Evolutionary conservation across 2,329 filamentous ascomycete genomes (phyloP).

Genomic region (Domatiomyces globalis): DNA sequence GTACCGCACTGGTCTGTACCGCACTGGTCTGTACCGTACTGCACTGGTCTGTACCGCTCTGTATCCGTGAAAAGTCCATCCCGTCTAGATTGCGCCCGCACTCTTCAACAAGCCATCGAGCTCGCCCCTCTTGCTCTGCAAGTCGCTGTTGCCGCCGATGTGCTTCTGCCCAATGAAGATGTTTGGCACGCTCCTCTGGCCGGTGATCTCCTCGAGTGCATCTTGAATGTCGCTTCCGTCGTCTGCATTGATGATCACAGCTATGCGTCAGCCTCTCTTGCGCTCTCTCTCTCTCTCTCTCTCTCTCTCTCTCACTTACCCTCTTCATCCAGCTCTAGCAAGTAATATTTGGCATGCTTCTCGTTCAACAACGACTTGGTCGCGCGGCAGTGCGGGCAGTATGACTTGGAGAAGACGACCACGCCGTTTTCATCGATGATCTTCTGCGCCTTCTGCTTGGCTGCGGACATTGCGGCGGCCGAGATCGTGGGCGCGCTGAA

Average conservation of each 20-base stretch:
- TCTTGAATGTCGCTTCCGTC: slow-evolving; percentile 74
- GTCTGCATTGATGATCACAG: slow-evolving; percentile 34
- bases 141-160: slow-evolving; percentile 90
- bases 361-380: slow-evolving; percentile 62
- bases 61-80: too few species aligned
- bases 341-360: slow-evolving; percentile 56
- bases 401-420: slow-evolving; percentile 93
- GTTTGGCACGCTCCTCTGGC: slow-evolving; percentile 86
- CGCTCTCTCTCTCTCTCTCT: not conserved
- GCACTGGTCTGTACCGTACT: too few species aligned
- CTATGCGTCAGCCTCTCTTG: not conserved
- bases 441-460: slow-evolving; percentile 66
- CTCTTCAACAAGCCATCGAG: slow-evolving; percentile 51
- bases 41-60: too few species aligned
- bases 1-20: too few species aligned
- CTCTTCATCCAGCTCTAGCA: slow-evolving; percentile 73
- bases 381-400: slow-evolving; percentile 81
- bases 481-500: slow-evolving; percentile 37
- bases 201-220: slow-evolving; percentile 64
- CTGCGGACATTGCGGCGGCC: slow-evolving; percentile 62
- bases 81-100: slow-evolving; percentile 44
- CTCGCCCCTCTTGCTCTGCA: slow-evolving; percentile 52
- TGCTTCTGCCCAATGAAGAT: slow-evolving; percentile 84
- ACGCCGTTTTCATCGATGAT: slow-evolving; percentile 85
- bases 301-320: slow-evolving; percentile 39